Conservation (phyloP, 225 moss, liverwort and hornwort genomes). For the Physcomitrium patens region DNA sequence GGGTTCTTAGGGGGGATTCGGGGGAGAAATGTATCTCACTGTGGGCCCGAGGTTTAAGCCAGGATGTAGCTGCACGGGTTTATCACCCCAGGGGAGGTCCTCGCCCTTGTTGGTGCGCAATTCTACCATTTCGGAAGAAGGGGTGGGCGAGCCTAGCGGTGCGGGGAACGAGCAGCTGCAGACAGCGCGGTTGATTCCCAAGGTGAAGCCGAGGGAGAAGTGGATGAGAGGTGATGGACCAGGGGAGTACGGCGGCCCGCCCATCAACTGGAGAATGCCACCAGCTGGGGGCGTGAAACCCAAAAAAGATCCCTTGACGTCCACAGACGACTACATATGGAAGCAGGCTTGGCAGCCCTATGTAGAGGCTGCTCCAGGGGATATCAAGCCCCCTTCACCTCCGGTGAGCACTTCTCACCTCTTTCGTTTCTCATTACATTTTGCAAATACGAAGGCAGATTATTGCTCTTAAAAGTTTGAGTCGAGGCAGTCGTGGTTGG, state of each 20-base stretch:
- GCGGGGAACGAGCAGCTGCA: conserved; percentile 8
- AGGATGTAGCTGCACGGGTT: conserved; percentile 20
- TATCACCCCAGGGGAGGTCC: not conserved
- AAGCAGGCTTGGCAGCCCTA: conserved; percentile 90
- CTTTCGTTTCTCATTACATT: not conserved
- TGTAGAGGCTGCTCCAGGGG: conserved; percentile 66
- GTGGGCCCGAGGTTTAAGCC: conserved; percentile 33
- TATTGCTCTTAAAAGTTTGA: not conserved
- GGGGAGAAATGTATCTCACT: conserved; percentile 42
- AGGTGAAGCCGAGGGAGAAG: conserved; percentile 63
- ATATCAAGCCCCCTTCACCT: conserved; percentile 41
- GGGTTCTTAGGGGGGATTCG: not conserved
- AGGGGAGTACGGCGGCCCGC: conserved; percentile 94
- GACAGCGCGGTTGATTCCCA: conserved; percentile 45
- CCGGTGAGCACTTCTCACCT: conserved; percentile 27
- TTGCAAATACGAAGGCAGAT: no score
- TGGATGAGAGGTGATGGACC: conserved; percentile 83
- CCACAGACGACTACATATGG: conserved; percentile 84
- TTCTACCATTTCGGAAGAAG: conserved; percentile 37
- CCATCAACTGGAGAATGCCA: conserved; percentile 59
- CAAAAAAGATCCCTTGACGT: conserved; percentile 66
- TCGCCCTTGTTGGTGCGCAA: conserved; percentile 29
- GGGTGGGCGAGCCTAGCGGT: conserved; percentile 11
- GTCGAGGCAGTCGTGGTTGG: not conserved
- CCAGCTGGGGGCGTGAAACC: conserved; percentile 70